Evolutionary conservation across 441 rosid species (phyloP).

Genomic region (Corymbia calophylla): DNA sequence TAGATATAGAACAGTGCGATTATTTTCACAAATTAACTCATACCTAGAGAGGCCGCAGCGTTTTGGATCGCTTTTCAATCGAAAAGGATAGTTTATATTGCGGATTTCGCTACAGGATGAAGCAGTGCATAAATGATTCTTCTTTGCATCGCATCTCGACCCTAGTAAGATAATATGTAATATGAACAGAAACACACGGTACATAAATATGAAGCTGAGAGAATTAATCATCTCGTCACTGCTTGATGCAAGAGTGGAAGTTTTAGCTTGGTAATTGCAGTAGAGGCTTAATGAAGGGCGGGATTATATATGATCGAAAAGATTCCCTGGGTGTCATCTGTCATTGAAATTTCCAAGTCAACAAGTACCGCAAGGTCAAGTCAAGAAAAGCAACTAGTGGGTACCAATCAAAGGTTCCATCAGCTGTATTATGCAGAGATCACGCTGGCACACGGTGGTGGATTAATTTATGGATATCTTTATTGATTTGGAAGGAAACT

Average conservation of each 20-base stretch:
- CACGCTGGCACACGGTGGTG: too few species aligned
- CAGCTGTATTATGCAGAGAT: neutral
- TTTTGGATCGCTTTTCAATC: neutral
- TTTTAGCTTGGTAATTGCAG: neutral
- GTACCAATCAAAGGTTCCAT: neutral
- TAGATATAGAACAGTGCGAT: neutral
- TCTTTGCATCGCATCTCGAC: neutral
- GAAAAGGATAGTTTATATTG: neutral
- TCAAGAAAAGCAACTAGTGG: neutral
- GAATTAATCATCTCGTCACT: neutral
- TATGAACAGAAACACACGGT: accelerated
- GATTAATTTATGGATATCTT: neutral
- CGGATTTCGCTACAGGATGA: neutral
- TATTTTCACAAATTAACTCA: neutral
- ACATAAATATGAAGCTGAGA: neutral
- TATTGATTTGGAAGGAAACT: neutral
- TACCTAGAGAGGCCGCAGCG: neutral
- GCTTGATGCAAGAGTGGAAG: neutral
- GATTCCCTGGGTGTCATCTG: neutral
- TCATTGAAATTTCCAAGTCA: neutral
- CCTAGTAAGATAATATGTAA: neutral
- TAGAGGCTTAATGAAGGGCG: neutral
- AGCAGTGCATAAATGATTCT: accelerated
- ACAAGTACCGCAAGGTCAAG: neutral
- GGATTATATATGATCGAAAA: neutral